Conservation (phyloP, 306 rosid genomes). For the Morella rubra region DNA sequence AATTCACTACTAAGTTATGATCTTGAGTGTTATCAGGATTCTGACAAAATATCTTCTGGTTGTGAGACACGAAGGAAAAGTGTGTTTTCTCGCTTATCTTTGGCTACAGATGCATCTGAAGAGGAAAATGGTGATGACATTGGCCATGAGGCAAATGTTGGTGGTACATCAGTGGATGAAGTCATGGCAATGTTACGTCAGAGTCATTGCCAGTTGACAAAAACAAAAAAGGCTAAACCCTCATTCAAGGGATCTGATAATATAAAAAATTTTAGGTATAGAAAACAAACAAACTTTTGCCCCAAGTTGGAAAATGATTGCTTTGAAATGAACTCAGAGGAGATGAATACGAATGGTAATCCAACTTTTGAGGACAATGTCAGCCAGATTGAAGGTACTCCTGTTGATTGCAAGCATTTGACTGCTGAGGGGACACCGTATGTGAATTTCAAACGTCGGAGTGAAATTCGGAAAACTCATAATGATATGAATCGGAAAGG, state of each 20-base stretch:
- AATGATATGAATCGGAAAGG: constrained; percentile 22
- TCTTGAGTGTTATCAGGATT: constrained; percentile 27
- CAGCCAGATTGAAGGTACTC: background rate
- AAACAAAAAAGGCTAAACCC: constrained; percentile 33
- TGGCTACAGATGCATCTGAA: constrained; percentile 24
- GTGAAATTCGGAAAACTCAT: constrained; percentile 35
- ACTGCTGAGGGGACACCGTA: background rate
- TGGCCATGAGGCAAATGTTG: constrained; percentile 16
- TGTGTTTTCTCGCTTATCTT: constrained; percentile 52
- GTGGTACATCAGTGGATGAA: constrained; percentile 39
- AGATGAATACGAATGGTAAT: constrained; percentile 16
- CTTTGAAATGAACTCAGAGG: constrained; percentile 25
- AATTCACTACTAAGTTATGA: constrained; percentile 28
- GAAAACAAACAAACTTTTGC: constrained; percentile 17
- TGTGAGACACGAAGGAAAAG: constrained; percentile 31
- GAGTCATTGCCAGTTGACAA: constrained; percentile 23
- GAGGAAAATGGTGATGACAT: constrained; percentile 12
- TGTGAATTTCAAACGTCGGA: constrained; percentile 65
- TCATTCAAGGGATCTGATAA: constrained; percentile 11
- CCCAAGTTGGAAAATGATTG: constrained; percentile 21
- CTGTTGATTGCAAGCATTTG: constrained; percentile 21
- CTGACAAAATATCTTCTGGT: constrained; percentile 23
- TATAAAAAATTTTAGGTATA: constrained; percentile 26
- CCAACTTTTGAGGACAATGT: constrained; percentile 11
- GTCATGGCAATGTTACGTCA: constrained; percentile 49